A percentile compares a stretch with the other conserved stretches of the same genome.
phyloP scores from a whole-genome alignment of 345 rosid species.

The Cardamine occulta region DNA sequence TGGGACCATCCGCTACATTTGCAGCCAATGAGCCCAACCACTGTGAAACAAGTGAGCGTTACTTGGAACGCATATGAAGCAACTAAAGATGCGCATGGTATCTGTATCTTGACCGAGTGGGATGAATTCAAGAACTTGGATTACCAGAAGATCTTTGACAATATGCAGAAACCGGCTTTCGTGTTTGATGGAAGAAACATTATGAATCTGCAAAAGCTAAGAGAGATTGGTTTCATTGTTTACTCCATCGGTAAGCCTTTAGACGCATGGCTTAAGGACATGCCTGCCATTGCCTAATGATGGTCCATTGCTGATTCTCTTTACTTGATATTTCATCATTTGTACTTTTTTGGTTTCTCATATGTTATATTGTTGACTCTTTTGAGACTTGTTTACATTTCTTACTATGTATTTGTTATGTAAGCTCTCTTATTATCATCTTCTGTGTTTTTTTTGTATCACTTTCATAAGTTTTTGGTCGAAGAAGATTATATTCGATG shows the following conservation, averaged over 20 bases:
- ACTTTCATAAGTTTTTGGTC: conserved; percentile 1
- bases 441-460: neutral
- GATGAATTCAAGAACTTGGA: conserved; percentile 80
- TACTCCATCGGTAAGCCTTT: conserved; percentile 55
- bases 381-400: conserved; percentile 22
- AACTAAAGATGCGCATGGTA: conserved; percentile 68
- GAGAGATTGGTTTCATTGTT: conserved; percentile 80
- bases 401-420: conserved; percentile 4
- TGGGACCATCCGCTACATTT: conserved; percentile 89
- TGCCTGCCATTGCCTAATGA: conserved; percentile 40
- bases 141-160: conserved; percentile 64
- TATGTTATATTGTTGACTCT: neutral
- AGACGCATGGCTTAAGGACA: conserved; percentile 43
- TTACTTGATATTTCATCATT: neutral
- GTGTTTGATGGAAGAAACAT: conserved; percentile 79
- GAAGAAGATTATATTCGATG: neutral
- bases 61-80: conserved; percentile 78
- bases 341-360: neutral
- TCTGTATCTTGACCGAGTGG: conserved; percentile 87
- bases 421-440: conserved; percentile 19
- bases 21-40: conserved; percentile 64
- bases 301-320: conserved; percentile 15
- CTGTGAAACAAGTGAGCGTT: conserved; percentile 62
- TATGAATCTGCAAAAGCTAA: conserved; percentile 54
- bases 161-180: conserved; percentile 83